phyloP scores from a whole-genome alignment of 2,329 filamentous ascomycete genomes.

The Penicillium sp. region DNA sequence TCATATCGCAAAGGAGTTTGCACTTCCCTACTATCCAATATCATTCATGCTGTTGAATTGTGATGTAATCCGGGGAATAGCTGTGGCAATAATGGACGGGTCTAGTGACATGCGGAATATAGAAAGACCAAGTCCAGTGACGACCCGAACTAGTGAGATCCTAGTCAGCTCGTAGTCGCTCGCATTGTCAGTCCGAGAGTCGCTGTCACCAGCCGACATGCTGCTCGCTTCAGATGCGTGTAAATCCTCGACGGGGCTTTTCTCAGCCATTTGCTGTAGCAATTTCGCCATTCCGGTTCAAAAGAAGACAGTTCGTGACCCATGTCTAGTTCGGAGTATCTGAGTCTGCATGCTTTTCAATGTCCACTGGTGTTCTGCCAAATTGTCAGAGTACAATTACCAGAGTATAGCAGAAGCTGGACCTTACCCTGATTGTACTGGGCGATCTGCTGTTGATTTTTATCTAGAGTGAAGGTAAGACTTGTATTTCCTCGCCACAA shows the following conservation, averaged over 20 bases:
- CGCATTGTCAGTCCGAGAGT: not conserved
- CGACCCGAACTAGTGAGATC: not conserved
- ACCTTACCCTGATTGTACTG: not conserved
- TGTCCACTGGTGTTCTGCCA: not conserved
- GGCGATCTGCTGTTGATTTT: not conserved
- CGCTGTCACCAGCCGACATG: not conserved
- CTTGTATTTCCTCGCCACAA: no score
- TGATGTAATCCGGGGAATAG: not conserved
- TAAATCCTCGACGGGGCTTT: not conserved
- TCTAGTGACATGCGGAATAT: not conserved
- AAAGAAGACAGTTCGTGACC: not conserved
- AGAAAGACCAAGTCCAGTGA: not conserved
- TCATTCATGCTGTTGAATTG: not conserved
- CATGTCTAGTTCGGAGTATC: not conserved
- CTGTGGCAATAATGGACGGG: not conserved
- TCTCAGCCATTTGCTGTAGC: not conserved
- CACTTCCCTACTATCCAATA: not conserved
- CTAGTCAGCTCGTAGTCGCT: not conserved
- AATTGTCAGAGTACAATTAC: not conserved
- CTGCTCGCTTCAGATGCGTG: not conserved
- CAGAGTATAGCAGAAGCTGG: not conserved
- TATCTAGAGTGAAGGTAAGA: slow-evolving; percentile 11
- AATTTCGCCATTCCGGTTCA: no score
- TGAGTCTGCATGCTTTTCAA: not conserved
- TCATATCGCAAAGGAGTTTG: not conserved